phyloP scores from a whole-genome alignment of 768 basidiomycete genomes.

The Agrocybe praecox region DNA sequence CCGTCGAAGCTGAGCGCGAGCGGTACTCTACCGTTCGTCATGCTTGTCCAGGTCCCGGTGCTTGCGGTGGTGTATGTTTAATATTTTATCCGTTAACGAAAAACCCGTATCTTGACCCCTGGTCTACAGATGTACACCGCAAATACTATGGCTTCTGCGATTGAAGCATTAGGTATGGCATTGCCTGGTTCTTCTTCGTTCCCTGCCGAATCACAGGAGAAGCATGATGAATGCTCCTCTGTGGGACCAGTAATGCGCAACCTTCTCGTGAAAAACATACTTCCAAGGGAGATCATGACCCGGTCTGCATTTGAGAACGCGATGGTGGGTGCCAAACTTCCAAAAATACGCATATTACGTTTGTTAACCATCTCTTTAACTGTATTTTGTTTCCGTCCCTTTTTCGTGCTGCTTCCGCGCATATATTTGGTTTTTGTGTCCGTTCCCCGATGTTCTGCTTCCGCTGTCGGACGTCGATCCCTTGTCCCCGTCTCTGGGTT shows the following conservation, averaged over 20 bases:
- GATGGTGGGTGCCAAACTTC: slow-evolving; percentile 58
- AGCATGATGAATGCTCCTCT: slow-evolving; percentile 78
- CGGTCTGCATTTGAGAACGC: slow-evolving; percentile 97
- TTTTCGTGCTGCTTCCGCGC: not conserved
- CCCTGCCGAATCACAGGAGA: slow-evolving; percentile 92
- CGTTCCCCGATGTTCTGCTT: not conserved
- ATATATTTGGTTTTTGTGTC: not conserved
- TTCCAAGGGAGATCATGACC: slow-evolving; percentile 97
- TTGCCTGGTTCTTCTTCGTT: slow-evolving; percentile 96
- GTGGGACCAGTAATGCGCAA: slow-evolving; percentile 85
- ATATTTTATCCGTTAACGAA: not conserved
- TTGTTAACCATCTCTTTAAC: not conserved
- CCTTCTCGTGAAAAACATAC: slow-evolving; percentile 88
- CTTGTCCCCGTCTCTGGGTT: not conserved
- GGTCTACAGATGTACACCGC: slow-evolving; percentile 88
- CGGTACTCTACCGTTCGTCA: slow-evolving; percentile 89
- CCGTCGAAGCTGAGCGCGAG: slow-evolving; percentile 76
- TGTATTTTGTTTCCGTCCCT: not conserved
- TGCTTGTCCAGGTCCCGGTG: slow-evolving; percentile 96
- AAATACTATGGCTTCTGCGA: slow-evolving; percentile 97
- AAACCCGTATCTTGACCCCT: not conserved
- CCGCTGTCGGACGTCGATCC: not conserved
- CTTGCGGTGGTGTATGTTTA: slow-evolving; percentile 89
- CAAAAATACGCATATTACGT: not conserved
- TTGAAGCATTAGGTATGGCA: slow-evolving; percentile 96